Evolutionary conservation across 2,329 filamentous ascomycete genomes (phyloP).

Genomic region (Cytospora mali): DNA sequence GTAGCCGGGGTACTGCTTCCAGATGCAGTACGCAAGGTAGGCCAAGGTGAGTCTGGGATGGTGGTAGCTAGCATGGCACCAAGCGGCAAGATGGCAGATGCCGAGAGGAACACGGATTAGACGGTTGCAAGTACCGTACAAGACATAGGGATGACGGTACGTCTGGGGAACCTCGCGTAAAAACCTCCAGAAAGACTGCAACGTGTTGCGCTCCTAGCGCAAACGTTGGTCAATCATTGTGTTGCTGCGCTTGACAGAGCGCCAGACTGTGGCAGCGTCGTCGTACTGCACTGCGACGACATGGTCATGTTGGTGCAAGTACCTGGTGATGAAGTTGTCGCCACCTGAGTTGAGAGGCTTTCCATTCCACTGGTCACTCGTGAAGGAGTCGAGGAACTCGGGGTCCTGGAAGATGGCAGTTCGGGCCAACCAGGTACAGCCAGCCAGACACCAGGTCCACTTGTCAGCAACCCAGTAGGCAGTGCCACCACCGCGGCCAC

Average conservation of each 20-base stretch:
- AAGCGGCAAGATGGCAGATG: slow-evolving; percentile 9
- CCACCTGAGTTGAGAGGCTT: slow-evolving; percentile 3
- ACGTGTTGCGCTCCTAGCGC: slow-evolving; percentile 19
- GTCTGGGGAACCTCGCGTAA: slow-evolving; percentile 11
- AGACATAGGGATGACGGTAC: slow-evolving; percentile 10
- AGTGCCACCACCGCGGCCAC: slow-evolving; percentile 11
- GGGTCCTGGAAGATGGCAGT: slow-evolving; percentile 15
- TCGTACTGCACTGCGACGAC: slow-evolving; percentile 5
- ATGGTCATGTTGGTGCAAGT: slow-evolving; percentile 1
- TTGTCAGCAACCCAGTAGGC: slow-evolving; percentile 9
- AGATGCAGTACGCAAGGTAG: slow-evolving; percentile 8
- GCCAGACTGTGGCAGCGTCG: slow-evolving; percentile 9
- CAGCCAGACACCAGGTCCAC: slow-evolving; percentile 20
- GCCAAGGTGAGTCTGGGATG: slow-evolving; percentile 2
- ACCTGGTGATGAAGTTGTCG: slow-evolving; percentile 13
- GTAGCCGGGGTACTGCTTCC: not conserved
- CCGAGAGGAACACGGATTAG: slow-evolving; percentile 4
- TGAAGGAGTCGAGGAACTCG: not conserved
- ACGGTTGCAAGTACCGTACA: slow-evolving; percentile 5
- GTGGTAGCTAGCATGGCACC: slow-evolving; percentile 2
- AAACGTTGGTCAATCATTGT: slow-evolving; percentile 19
- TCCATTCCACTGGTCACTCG: slow-evolving; percentile 4
- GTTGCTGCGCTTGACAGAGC: slow-evolving; percentile 4
- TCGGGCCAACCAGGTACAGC: slow-evolving; percentile 17
- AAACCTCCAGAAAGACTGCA: slow-evolving; percentile 11